A percentile compares a stretch with the other conserved stretches of the same genome.
These are phyloP conservation scores for Lactarius evosmus DNA, from an alignment of 768 basidiomycete genomes.

Conservation along the genomic window DNA sequence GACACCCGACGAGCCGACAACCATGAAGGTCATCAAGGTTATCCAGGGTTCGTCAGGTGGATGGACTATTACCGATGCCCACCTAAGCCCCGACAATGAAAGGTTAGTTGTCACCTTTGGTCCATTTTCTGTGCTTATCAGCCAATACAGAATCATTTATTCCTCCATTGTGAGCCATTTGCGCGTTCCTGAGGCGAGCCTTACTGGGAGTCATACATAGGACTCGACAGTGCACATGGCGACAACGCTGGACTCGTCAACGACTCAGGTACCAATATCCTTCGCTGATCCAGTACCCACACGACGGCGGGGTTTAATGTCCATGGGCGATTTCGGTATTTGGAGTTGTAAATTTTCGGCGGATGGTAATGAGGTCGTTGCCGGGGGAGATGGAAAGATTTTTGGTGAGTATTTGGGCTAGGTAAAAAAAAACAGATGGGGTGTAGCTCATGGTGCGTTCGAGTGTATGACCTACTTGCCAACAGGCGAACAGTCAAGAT, in stretches of 20 bases:
- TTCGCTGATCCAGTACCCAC: constrained; percentile 35
- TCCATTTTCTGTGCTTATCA: constrained; percentile 13
- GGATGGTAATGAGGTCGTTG: constrained; percentile 92
- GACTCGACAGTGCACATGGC: constrained; percentile 73
- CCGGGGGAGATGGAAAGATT: constrained; percentile 81
- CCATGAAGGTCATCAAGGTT: constrained; percentile 52
- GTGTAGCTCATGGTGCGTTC: not conserved
- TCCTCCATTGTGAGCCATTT: constrained; percentile 68
- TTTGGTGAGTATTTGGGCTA: constrained; percentile 48
- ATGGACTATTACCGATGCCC: constrained; percentile 96
- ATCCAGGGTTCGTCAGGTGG: constrained; percentile 73
- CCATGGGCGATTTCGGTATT: constrained; percentile 60
- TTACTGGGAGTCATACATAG: constrained; percentile 38
- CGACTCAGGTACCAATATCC: constrained; percentile 59
- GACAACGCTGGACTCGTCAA: constrained; percentile 59
- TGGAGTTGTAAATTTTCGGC: constrained; percentile 97
- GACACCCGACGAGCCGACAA: constrained; percentile 45
- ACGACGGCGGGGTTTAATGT: constrained; percentile 33
- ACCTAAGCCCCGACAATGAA: constrained; percentile 86
- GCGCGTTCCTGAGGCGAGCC: not conserved
- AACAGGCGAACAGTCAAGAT: constrained; percentile 80
- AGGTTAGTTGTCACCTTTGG: constrained; percentile 43
- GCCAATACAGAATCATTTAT: constrained; percentile 73
- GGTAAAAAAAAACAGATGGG: not conserved
- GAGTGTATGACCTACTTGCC: constrained; percentile 89